Conservation (phyloP, 805 yeast genomes). For the Kodamaea kakaduensis region DNA sequence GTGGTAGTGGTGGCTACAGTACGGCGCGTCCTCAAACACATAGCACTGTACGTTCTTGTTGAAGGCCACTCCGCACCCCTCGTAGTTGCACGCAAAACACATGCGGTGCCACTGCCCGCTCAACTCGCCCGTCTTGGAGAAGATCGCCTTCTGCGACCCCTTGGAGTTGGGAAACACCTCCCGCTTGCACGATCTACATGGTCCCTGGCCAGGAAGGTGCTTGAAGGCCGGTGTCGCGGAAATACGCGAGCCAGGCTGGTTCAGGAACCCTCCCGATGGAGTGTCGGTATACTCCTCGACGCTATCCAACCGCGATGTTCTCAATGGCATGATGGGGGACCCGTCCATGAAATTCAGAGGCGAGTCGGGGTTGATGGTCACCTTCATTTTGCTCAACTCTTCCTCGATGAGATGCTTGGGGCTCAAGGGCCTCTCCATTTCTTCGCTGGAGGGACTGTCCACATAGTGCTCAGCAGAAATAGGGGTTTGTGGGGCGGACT, state of each 20-base stretch:
- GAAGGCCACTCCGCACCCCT: conserved; percentile 53
- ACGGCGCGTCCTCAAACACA: conserved; percentile 74
- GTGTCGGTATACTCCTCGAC: background rate
- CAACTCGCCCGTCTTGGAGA: conserved; percentile 78
- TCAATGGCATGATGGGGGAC: background rate
- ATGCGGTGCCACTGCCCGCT: conserved; percentile 92
- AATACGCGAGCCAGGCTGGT: conserved; percentile 4
- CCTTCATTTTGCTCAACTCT: conserved; percentile 29
- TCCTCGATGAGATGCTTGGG: conserved; percentile 33
- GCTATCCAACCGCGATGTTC: background rate
- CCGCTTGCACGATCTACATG: conserved; percentile 70
- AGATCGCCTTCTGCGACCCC: conserved; percentile 56
- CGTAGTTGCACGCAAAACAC: conserved; percentile 69
- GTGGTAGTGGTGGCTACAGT: conserved; percentile 78
- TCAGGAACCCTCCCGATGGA: background rate
- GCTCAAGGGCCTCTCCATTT: conserved; percentile 22
- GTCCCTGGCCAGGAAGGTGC: conserved; percentile 58
- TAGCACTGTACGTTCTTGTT: conserved; percentile 64
- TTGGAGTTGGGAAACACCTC: conserved; percentile 42
- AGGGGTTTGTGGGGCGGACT: background rate
- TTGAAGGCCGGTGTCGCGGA: conserved; percentile 5
- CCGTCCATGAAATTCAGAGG: conserved; percentile 1
- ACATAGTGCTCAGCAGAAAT: background rate
- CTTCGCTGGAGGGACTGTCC: conserved; percentile 1
- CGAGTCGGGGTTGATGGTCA: conserved; percentile 11